Conservation (phyloP, 768 basidiomycete species). For the Botryobasidium botryosum region DNA sequence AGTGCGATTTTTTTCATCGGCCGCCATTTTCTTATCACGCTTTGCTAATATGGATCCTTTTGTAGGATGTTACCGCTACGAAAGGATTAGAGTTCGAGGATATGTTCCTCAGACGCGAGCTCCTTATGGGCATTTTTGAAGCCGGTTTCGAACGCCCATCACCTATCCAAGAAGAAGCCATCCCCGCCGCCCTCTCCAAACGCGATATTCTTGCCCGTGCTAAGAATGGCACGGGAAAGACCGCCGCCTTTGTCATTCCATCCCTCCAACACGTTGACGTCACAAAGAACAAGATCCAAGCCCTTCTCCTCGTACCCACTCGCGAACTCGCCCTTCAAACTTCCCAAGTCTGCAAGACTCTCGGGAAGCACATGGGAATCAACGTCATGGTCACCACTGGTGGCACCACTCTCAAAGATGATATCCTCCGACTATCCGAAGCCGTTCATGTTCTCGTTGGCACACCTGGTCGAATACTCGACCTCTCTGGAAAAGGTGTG, state of each 20-base stretch:
- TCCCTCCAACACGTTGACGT: constrained; percentile 85
- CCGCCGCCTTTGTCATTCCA: constrained; percentile 97
- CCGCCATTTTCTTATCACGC: background rate
- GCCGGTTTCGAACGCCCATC: constrained; percentile 94
- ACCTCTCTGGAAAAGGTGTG: constrained; percentile 81
- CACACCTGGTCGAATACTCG: constrained; percentile 90
- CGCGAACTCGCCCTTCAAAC: constrained; percentile 97
- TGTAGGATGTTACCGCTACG: constrained; percentile 73
- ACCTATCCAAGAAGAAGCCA: constrained; percentile 98
- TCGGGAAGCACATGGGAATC: constrained; percentile 87
- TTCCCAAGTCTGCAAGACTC: constrained; percentile 93
- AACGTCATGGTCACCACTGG: constrained; percentile 99
- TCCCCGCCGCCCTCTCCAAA: constrained; percentile 82
- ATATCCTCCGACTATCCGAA: constrained; percentile 83
- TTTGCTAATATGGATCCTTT: background rate
- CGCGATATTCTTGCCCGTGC: constrained; percentile 91
- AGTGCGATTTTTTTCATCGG: constrained; percentile 17
- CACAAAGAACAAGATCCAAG: constrained; percentile 76
- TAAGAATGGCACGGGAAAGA: constrained; percentile 96
- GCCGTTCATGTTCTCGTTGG: constrained; percentile 92
- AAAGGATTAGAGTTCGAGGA: constrained; percentile 95
- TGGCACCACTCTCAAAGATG: constrained; percentile 94
- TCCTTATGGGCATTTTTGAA: constrained; percentile 99
- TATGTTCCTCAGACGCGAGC: constrained; percentile 78
- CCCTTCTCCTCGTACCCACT: constrained; percentile 92